A percentile compares a stretch with the other conserved stretches of the same genome.
phyloP scores from a whole-genome alignment of 768 basidiomycete genomes.

The Fibroporia radiculosa region DNA sequence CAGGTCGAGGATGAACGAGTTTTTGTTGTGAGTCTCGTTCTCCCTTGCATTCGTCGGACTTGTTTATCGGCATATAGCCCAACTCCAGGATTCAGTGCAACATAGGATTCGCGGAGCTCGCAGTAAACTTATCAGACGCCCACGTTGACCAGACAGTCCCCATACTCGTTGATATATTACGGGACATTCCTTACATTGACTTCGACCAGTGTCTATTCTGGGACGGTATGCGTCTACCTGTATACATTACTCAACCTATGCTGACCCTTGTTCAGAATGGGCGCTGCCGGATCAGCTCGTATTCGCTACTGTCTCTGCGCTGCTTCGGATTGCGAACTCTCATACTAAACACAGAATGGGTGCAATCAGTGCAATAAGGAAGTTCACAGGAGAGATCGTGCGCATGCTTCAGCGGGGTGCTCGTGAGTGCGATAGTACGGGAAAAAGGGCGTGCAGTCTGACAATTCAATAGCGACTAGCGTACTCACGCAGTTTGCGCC shows the following conservation, averaged over 20 bases:
- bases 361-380: slow-evolving; percentile 51
- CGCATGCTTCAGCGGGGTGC: slow-evolving; percentile 43
- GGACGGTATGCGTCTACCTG: slow-evolving; percentile 44
- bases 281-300: slow-evolving; percentile 80
- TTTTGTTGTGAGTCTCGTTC: slow-evolving; percentile 55
- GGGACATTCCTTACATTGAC: slow-evolving; percentile 66
- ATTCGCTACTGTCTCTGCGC: slow-evolving; percentile 67
- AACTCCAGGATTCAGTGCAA: slow-evolving; percentile 70
- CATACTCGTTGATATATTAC: slow-evolving; percentile 57
- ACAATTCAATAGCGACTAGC: slow-evolving; percentile 46
- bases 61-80: slow-evolving; percentile 34
- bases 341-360: slow-evolving; percentile 41
- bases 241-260: neutral
- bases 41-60: too few relatives aligned
- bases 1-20: slow-evolving; percentile 27
- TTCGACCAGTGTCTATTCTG: slow-evolving; percentile 76
- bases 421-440: slow-evolving; percentile 41
- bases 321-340: slow-evolving; percentile 55
- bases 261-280: slow-evolving; percentile 50
- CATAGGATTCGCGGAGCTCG: slow-evolving; percentile 76
- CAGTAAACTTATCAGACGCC: slow-evolving; percentile 51
- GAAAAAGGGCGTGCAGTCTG: too few relatives aligned
- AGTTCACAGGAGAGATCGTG: slow-evolving; percentile 52
- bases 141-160: slow-evolving; percentile 48
- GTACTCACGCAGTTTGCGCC: slow-evolving; percentile 73